Evolutionary conservation across 1,139 yeast genomes (phyloP), one percentile per base, ranked within the genome.

Genomic region (Yamadazyma conglobata): DNA sequence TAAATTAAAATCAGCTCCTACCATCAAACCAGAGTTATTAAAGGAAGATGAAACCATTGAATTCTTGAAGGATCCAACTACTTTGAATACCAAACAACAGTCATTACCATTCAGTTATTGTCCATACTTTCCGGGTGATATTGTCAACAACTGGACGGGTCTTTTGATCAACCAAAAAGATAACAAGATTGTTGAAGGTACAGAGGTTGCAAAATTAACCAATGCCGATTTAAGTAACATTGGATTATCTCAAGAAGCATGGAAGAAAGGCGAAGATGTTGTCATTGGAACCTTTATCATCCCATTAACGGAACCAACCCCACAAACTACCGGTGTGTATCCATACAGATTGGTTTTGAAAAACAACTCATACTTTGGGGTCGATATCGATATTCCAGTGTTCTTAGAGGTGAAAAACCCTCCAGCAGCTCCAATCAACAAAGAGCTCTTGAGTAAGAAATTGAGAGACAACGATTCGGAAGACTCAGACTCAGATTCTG

Each of bases 161-260:
- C 70, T 80, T 35, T 58, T 89, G 34, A 63, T 77, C 22, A 63
- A 72, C 28, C 95, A 86, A 55, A 78, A 77, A 43, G 96, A 89
- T 54, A 78, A 77, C 39, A 86, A 82, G 54, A 63, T 89, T 29
- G 73, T 81, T 17, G 96, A 89, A 39, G 63, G 60, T 15, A 49
- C 58, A 44, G 66, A 74, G 10, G 87, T 88, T 4, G 66, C 69
- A 20, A 60, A 60, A 24, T 51, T 87, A 38, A 71, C 73, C 25
- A 71, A 73, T 36, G 61, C 70, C 19, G 79, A 77, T 40, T 59
- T 78, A 37, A 59, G 70, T 24, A 83, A 84, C 55, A 61, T 83
- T 48, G 51, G 55, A 10, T 58, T 82, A 34, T 51, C 72, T 7
- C 75, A 70, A 41, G 73, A 71, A 28, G 46, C 57, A 28, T 68